phyloP scores from a whole-genome alignment of 169 alveolate species.

The Plasmodium vivax region DNA sequence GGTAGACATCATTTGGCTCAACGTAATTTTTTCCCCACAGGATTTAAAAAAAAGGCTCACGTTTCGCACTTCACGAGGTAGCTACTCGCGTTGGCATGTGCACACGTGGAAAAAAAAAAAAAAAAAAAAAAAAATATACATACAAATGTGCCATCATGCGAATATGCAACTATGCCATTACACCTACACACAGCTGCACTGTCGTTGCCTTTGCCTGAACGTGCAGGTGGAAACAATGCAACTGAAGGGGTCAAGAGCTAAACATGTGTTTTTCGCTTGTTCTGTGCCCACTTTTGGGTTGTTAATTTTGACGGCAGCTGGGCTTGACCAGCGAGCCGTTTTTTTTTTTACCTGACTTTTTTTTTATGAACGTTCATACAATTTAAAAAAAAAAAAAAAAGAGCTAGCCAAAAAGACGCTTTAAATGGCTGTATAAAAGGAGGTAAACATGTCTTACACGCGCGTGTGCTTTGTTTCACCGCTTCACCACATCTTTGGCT shows the following conservation, averaged over 20 bases:
- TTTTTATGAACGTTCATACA: not conserved
- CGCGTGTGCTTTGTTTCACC: not conserved
- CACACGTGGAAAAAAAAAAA: not conserved
- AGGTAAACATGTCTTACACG: not conserved
- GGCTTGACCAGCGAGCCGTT: not conserved
- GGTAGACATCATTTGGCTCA: not conserved
- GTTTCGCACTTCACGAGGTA: not conserved
- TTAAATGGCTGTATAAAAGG: not conserved
- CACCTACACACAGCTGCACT: not conserved
- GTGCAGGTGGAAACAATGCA: not conserved
- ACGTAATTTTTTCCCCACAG: not conserved
- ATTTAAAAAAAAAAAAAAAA: not conserved
- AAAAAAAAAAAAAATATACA: no score
- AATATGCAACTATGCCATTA: not conserved
- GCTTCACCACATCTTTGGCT: not conserved
- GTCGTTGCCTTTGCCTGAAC: not conserved
- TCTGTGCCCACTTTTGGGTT: not conserved
- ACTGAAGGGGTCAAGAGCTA: not conserved
- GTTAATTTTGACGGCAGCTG: not conserved
- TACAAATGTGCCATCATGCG: not conserved
- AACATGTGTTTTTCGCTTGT: not conserved
- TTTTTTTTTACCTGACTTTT: not conserved
- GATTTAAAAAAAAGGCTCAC: slow-evolving; percentile 10
- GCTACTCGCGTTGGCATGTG: slow-evolving; percentile 13
- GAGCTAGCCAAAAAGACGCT: not conserved